Evolutionary conservation across 163 green algal genomes (phyloP).

Genomic region (Smithsoniella earleae): DNA sequence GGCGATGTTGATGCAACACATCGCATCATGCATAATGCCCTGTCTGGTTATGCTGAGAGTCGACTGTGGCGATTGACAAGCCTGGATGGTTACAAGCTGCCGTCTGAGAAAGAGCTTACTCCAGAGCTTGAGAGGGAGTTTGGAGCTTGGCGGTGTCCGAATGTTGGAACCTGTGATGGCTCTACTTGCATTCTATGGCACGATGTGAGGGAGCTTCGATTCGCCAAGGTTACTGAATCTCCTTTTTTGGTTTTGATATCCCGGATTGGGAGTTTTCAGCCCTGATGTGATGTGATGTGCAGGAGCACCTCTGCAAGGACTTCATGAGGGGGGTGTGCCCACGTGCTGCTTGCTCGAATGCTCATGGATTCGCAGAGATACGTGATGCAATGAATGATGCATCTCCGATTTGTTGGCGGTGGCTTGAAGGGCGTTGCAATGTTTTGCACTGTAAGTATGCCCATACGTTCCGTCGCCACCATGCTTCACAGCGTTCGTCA

Average conservation of each 20-base stretch:
- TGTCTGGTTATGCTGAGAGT: constrained; percentile 1
- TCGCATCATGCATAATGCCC: constrained; percentile 27
- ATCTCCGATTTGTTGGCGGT: constrained; percentile 23
- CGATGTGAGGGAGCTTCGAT: constrained; percentile 19
- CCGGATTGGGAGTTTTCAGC: background rate
- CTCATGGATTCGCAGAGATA: constrained; percentile 19
- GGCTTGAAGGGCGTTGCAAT: constrained; percentile 15
- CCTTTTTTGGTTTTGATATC: background rate
- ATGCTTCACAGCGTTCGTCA: constrained; percentile 21
- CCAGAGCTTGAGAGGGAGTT: constrained; percentile 17
- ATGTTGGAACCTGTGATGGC: constrained; percentile 6
- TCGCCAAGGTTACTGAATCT: constrained; percentile 20
- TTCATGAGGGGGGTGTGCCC: constrained; percentile 10
- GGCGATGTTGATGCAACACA: constrained; percentile 26
- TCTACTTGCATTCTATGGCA: constrained; percentile 23
- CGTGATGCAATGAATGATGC: constrained; percentile 30
- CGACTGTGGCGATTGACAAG: background rate
- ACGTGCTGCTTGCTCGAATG: constrained; percentile 23
- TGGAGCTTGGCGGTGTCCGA: background rate
- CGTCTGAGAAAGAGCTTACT: background rate
- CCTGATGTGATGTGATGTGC: background rate
- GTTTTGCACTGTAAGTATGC: constrained; percentile 23
- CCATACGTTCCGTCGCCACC: constrained; percentile 24
- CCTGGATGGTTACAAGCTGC: background rate
- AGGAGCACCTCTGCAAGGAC: constrained; percentile 27